These are phyloP conservation scores for Agaricus subrufescens DNA, from an alignment of 768 basidiomycete species.

Conservation along the genomic window DNA sequence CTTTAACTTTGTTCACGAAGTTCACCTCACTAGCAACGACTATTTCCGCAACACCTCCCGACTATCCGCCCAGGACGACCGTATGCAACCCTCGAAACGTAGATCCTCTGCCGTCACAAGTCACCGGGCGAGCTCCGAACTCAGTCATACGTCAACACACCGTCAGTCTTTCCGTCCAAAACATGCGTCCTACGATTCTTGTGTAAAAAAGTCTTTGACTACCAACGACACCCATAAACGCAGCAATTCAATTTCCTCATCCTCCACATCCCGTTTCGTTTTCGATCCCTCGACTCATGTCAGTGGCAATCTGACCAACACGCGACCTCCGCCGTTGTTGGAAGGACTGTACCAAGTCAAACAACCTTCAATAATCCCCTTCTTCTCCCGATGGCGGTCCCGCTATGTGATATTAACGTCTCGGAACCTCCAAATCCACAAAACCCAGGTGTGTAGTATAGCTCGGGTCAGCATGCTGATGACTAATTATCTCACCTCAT, in stretches of 20 bases:
- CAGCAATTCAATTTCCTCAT: slow-evolving; percentile 4
- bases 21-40: slow-evolving; percentile 23
- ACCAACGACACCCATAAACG: background rate
- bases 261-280: slow-evolving; percentile 6
- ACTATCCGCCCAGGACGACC: slow-evolving; percentile 5
- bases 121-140: slow-evolving; percentile 9
- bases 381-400: slow-evolving; percentile 5
- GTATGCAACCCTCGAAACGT: slow-evolving; percentile 7
- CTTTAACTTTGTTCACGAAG: slow-evolving; percentile 35
- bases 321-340: slow-evolving; percentile 1
- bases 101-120: slow-evolving; percentile 1
- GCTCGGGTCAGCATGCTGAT: background rate
- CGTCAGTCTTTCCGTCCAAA: slow-evolving; percentile 7
- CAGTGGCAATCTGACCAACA: background rate
- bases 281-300: slow-evolving; percentile 8
- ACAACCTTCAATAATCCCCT: background rate
- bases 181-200: slow-evolving; percentile 7
- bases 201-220: background rate
- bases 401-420: slow-evolving; percentile 5
- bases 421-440: slow-evolving; percentile 7
- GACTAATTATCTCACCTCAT: slow-evolving; percentile 5
- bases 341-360: slow-evolving; percentile 10
- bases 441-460: slow-evolving; percentile 2
- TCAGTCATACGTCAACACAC: background rate
- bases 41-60: slow-evolving; percentile 3